Percentiles rank a stretch among this genome's conserved stretches.
phyloP scores from a whole-genome alignment of 768 basidiomycete genomes.

The Amanita jacksonii region DNA sequence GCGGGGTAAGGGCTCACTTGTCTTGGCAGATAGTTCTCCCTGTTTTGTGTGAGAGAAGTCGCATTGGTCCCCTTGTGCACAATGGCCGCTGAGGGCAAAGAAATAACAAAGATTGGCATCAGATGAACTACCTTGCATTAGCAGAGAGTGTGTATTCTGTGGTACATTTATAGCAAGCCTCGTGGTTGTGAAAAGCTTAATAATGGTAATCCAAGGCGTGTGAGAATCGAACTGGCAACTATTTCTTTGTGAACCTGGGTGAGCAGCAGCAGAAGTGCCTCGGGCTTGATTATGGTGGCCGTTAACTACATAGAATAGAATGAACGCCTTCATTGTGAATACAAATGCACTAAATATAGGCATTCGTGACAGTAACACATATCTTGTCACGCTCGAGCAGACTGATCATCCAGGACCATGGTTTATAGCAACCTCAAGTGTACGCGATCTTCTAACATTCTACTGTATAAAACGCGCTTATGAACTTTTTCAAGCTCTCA shows the following conservation, averaged over 20 bases:
- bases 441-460: conserved; percentile 18
- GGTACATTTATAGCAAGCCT: background rate
- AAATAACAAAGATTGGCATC: background rate
- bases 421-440: conserved; percentile 86
- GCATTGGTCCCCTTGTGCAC: conserved; percentile 4
- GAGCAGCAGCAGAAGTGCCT: too few relatives aligned
- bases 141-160: background rate
- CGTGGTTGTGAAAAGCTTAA: too few relatives aligned
- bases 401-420: conserved; percentile 22
- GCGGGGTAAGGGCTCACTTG: too few relatives aligned
- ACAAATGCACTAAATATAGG: too few relatives aligned
- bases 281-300: too few relatives aligned
- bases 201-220: too few relatives aligned
- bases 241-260: too few relatives aligned
- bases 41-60: conserved; percentile 3
- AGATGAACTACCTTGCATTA: too few relatives aligned
- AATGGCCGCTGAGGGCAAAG: background rate
- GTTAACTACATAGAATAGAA: too few relatives aligned
- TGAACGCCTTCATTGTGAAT: too few relatives aligned
- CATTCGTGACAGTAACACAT: background rate
- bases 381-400: background rate
- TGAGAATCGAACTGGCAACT: too few relatives aligned
- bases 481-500: conserved; percentile 55
- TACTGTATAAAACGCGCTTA: conserved; percentile 16
- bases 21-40: too few relatives aligned